Conservation (phyloP, 192 early-diverging fungal genomes). For the Rhizophagus clarus region DNA sequence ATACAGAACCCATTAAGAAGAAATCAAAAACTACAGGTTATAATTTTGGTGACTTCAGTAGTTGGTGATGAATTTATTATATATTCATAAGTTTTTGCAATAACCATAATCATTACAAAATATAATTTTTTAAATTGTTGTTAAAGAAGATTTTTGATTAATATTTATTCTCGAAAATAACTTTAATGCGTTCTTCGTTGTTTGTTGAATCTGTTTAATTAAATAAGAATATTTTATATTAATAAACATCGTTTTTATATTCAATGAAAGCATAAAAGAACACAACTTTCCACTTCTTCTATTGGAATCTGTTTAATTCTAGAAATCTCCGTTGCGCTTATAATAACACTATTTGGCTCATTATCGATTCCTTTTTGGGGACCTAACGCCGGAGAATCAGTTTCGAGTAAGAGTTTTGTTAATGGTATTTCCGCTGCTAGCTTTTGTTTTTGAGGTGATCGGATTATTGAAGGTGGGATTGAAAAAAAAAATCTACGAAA, state of each 20-base stretch:
- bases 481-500: conserved; percentile 50
- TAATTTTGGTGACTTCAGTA: conserved; percentile 51
- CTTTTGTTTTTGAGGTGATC: conserved; percentile 51
- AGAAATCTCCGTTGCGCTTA: conserved; percentile 54
- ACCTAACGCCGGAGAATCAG: conserved; percentile 57
- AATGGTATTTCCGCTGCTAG: conserved; percentile 50
- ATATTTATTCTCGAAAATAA: conserved; percentile 40
- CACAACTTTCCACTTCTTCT: conserved; percentile 49
- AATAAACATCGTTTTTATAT: not conserved
- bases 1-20: conserved; percentile 5
- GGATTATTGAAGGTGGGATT: conserved; percentile 54
- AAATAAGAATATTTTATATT: not conserved
- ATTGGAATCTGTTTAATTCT: conserved; percentile 48
- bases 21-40: conserved; percentile 24
- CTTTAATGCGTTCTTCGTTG: conserved; percentile 44
- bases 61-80: conserved; percentile 35
- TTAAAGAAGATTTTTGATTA: not conserved
- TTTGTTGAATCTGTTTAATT: conserved; percentile 34
- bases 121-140: no score
- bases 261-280: not conserved
- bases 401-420: conserved; percentile 54
- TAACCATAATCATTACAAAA: no score
- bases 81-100: no score
- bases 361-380: conserved; percentile 53
- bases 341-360: conserved; percentile 48